Evolutionary conservation across 345 rosid species (phyloP).

Genomic region (Sonneratia alba): DNA sequence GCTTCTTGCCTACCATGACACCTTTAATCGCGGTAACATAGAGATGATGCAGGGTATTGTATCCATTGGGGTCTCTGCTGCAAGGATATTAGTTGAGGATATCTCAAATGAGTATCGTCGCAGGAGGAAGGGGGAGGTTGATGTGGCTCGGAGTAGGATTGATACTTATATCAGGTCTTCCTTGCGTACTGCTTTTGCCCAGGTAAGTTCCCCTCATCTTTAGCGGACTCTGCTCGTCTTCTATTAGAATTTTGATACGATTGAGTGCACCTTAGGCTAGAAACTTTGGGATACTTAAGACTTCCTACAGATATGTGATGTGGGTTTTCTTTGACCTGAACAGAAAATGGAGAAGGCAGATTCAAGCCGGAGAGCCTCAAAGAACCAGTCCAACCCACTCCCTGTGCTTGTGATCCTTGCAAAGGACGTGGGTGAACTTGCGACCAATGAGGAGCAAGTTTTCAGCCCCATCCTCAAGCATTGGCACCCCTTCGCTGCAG

Average conservation of each 20-base stretch:
- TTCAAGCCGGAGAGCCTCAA: conserved; percentile 89
- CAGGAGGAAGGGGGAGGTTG: conserved; percentile 73
- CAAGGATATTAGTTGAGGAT: conserved; percentile 87
- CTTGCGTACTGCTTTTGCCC: conserved; percentile 91
- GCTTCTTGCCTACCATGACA: conserved; percentile 94
- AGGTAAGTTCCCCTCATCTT: conserved; percentile 48
- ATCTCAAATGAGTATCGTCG: conserved; percentile 90
- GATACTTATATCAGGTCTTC: conserved; percentile 98
- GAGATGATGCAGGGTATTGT: conserved; percentile 80
- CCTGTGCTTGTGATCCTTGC: conserved; percentile 94
- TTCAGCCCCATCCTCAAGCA: conserved; percentile 89
- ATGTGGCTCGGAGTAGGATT: conserved; percentile 71
- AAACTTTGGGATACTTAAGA: background rate
- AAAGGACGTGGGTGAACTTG: conserved; percentile 88
- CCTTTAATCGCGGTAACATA: conserved; percentile 58
- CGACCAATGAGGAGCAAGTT: conserved; percentile 60
- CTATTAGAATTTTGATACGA: background rate
- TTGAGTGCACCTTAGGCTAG: background rate
- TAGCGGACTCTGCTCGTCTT: background rate
- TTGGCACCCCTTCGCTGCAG: conserved; percentile 99
- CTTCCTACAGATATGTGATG: background rate
- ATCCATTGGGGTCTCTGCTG: conserved; percentile 78
- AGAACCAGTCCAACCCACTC: conserved; percentile 64
- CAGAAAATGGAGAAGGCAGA: conserved; percentile 98
- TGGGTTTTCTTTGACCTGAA: conserved; percentile 6